phyloP scores from a whole-genome alignment of 495 filamentous ascomycete species.

The Filosporella fistucella region DNA sequence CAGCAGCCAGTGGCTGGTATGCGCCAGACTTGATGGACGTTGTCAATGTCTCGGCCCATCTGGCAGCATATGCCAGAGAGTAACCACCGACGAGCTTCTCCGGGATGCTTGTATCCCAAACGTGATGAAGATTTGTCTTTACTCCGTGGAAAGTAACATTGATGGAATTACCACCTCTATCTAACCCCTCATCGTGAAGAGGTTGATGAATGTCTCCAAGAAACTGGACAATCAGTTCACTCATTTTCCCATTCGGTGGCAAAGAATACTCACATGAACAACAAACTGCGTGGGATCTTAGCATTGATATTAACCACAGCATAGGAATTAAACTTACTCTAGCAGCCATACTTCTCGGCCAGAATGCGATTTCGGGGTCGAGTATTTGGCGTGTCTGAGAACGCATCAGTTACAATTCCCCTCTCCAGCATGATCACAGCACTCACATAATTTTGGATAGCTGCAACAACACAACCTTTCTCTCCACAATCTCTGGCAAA shows the following conservation, averaged over 20 bases:
- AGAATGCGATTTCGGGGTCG: constrained; percentile 4
- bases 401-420: not conserved
- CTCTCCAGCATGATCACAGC: not conserved
- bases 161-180: constrained; percentile 55
- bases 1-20: constrained; percentile 31
- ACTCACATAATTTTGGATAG: constrained; percentile 49
- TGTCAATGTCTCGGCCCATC: constrained; percentile 33
- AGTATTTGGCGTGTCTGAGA: constrained; percentile 14
- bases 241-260: not conserved
- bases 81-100: constrained; percentile 47
- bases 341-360: constrained; percentile 13
- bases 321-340: constrained; percentile 13
- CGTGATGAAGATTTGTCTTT: constrained; percentile 54
- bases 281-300: constrained; percentile 17
- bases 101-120: constrained; percentile 64
- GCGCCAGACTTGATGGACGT: constrained; percentile 44
- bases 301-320: not conserved
- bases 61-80: constrained; percentile 28
- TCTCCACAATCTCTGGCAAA: constrained; percentile 57
- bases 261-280: constrained; percentile 19
- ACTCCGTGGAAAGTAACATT: constrained; percentile 47
- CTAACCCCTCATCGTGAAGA: constrained; percentile 54
- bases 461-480: constrained; percentile 57
- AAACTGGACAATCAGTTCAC: constrained; percentile 1
- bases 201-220: constrained; percentile 54